Base-by-base conservation (phyloP, 306 rosid species). In the Cucumis melo region DNA sequence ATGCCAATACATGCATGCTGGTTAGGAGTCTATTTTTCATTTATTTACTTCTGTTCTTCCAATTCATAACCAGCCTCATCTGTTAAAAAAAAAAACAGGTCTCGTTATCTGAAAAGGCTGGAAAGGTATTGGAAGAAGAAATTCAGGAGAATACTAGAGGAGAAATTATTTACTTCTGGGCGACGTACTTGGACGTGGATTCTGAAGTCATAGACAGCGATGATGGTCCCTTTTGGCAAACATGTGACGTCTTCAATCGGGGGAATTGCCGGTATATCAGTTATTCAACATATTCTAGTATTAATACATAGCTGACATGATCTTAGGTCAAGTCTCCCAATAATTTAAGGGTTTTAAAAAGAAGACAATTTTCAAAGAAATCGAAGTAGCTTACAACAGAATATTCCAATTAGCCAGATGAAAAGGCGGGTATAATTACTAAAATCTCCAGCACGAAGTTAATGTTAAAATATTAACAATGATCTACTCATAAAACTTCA, bases 81-180 rank as follows among this genome's bases (percentile, higher is more conserved):
- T 80, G 87, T 80, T 67, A 60, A 12, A 72, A 81, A 79, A 60
- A 32, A 32, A 32, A 32, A 60, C 89, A 92, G 97, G 96, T 81
- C 41, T 86, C 96, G 32, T 78, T 94, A 84, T 90, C 96, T 39
- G 73, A 14, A 7, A 88, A 74, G 65, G 96, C 96, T 76, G 93
- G 89, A 80, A 81, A 57, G 78, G 87, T 83, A 59, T 81, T 94
- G 89, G 91, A 86, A 77, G 85, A 90, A 86, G 83, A 82, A 78
- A 88, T 92, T 79, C 87, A 81, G 65, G 86, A 84, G 65, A 84
- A 83, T 82, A 64, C 76, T 11, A 85, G 68, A 74, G 96, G 97
- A 62, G 96, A 94, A 74, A 89, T 87, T 32, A 81, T 94, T 19
- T 94, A 92, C 82, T 94, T 92, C 81, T 94, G 99, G 99, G 91